Conservation (phyloP, 306 rosid genomes). For the Lupinus albus region DNA sequence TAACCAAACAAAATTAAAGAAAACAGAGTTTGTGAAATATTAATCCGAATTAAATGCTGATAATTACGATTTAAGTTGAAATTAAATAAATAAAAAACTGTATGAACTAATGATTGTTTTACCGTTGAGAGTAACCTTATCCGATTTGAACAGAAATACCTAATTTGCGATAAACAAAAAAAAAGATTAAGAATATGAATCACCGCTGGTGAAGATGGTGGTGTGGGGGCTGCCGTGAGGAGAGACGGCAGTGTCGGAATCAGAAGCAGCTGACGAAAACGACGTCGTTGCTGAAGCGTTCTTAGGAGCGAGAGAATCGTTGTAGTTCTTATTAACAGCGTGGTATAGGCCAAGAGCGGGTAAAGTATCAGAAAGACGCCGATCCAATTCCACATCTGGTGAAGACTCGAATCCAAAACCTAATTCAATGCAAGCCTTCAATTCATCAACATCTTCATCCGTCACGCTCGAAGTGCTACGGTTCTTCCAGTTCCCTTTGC, state of each 20-base stretch:
- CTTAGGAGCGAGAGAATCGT: slow-evolving; percentile 48
- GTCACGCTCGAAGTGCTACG: slow-evolving; percentile 79
- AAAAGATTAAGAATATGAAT: background rate
- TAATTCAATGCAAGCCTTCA: slow-evolving; percentile 87
- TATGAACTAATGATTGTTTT: no score
- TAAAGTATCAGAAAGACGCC: slow-evolving; percentile 70
- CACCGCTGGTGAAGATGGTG: slow-evolving; percentile 62
- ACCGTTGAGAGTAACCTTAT: no score
- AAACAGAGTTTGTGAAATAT: no score
- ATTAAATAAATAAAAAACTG: no score
- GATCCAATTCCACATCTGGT: slow-evolving; percentile 53
- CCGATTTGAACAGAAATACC: no score
- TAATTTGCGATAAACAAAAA: no score
- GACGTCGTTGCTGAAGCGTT: slow-evolving; percentile 43
- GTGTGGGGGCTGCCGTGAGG: slow-evolving; percentile 65
- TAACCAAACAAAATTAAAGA: background rate
- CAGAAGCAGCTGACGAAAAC: slow-evolving; percentile 60
- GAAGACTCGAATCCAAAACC: slow-evolving; percentile 83
- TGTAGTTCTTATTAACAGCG: slow-evolving; percentile 72
- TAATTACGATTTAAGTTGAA: no score
- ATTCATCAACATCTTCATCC: slow-evolving; percentile 83
- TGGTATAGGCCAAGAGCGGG: slow-evolving; percentile 84
- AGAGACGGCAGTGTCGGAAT: slow-evolving; percentile 56
- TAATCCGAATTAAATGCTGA: background rate
- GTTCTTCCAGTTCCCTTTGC: slow-evolving; percentile 66